Conservation (phyloP, 2,329 filamentous ascomycete genomes). For the Helminthosporium solani region DNA sequence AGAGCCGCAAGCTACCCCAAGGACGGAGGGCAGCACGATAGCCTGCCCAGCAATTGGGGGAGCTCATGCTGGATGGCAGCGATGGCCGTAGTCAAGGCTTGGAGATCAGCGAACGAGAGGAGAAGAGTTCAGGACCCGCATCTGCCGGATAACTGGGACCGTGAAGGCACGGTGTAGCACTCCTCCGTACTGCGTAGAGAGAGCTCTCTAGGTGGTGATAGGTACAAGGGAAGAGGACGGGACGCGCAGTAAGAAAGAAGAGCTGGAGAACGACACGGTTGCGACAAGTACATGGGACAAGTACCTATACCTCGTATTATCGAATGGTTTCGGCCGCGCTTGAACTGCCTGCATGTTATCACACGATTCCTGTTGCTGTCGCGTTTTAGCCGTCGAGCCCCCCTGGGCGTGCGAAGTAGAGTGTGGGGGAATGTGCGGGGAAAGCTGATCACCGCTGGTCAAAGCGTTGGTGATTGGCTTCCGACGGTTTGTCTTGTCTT, state of each 20-base stretch:
- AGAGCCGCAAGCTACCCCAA: conserved; percentile 24
- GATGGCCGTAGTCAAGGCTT: too few species aligned
- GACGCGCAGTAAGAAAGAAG: too few species aligned
- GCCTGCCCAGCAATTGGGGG: conserved; percentile 28
- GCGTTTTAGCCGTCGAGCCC: not conserved
- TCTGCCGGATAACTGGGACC: too few species aligned
- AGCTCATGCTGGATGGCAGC: conserved; percentile 31
- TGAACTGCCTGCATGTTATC: not conserved
- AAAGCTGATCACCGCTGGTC: too few species aligned
- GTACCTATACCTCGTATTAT: not conserved
- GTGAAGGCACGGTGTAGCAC: too few species aligned
- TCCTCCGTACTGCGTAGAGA: too few species aligned
- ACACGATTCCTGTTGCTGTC: not conserved
- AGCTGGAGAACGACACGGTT: not conserved
- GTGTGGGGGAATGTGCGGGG: not conserved
- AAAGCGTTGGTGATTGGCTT: not conserved
- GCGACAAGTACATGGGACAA: not conserved
- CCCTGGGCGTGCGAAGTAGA: not conserved
- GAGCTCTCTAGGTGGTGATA: too few species aligned
- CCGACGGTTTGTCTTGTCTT: too few species aligned
- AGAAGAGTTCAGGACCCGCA: too few species aligned
- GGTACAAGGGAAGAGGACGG: not conserved
- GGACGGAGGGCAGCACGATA: conserved; percentile 28
- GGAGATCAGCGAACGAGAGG: too few species aligned
- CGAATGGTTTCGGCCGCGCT: not conserved